Conservation (phyloP, 73 alveolate genomes). For the Paramecium pentaurelia region DNA sequence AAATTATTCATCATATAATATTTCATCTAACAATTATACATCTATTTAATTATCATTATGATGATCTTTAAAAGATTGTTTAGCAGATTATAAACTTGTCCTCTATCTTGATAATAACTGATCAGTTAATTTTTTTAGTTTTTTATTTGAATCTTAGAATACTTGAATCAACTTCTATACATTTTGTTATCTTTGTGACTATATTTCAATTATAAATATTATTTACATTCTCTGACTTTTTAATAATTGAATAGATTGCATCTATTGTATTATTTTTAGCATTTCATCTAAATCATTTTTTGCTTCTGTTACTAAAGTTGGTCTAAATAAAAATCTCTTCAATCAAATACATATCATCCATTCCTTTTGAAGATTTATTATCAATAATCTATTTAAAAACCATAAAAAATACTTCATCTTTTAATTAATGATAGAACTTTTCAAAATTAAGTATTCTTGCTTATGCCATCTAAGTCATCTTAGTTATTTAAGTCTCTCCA, state of each 20-base stretch:
- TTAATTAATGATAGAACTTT: neutral
- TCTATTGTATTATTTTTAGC: neutral
- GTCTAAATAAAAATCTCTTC: neutral
- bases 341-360: neutral
- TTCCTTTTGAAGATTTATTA: neutral
- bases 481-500: neutral
- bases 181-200: neutral
- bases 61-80: neutral
- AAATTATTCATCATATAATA: neutral
- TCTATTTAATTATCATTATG: neutral
- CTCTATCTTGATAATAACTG: neutral
- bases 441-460: neutral
- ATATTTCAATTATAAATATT: neutral
- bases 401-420: neutral
- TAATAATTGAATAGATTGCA: neutral
- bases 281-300: constrained; percentile 5
- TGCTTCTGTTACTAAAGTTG: neutral
- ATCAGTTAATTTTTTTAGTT: neutral
- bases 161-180: neutral
- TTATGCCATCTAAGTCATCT: neutral
- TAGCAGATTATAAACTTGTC: neutral
- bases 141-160: neutral
- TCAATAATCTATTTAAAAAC: neutral
- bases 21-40: neutral
- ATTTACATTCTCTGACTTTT: neutral